Evolutionary conservation across 78 protist species (phyloP).

Genomic region (Salpingoeca rosetta): DNA sequence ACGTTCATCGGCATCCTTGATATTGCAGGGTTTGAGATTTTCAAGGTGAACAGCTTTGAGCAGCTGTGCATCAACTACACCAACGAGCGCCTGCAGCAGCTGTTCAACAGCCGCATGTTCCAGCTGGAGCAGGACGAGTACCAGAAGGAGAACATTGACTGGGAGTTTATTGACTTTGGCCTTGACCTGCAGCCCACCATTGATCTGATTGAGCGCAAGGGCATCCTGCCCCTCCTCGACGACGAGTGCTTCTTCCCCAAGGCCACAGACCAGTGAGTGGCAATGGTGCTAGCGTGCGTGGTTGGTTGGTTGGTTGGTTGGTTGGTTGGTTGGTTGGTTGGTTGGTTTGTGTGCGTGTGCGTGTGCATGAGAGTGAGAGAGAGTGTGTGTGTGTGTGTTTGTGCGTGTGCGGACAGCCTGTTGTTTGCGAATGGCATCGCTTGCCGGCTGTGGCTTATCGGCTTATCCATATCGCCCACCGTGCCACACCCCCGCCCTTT

Average conservation of each 20-base stretch:
- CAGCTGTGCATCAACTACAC: constrained; percentile 93
- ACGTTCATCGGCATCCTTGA: constrained; percentile 79
- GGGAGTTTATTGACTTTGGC: constrained; percentile 76
- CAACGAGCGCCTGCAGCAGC: constrained; percentile 94
- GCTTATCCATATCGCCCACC: constrained; percentile 27
- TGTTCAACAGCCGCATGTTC: constrained; percentile 93
- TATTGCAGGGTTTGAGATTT: constrained; percentile 87
- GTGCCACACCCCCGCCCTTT: constrained; percentile 24
- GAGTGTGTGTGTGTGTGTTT: no score
- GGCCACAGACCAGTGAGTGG: constrained; percentile 27
- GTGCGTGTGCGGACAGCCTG: no score
- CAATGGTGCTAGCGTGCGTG: neutral
- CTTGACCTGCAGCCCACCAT: constrained; percentile 77
- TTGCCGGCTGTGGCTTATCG: neutral
- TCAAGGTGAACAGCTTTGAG: constrained; percentile 82
- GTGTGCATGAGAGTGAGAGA: no score
- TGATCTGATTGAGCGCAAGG: constrained; percentile 74
- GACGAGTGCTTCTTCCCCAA: constrained; percentile 69
- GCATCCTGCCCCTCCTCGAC: constrained; percentile 63
- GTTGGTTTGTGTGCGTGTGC: no score
- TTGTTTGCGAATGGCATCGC: no score
- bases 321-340: no score
- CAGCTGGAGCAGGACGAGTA: constrained; percentile 85
- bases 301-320: no score
- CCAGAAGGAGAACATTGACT: constrained; percentile 69